These are phyloP conservation scores for Urochloa ruziziensis DNA, from an alignment of 176 grass and related monocot species.

Conservation along the genomic window DNA sequence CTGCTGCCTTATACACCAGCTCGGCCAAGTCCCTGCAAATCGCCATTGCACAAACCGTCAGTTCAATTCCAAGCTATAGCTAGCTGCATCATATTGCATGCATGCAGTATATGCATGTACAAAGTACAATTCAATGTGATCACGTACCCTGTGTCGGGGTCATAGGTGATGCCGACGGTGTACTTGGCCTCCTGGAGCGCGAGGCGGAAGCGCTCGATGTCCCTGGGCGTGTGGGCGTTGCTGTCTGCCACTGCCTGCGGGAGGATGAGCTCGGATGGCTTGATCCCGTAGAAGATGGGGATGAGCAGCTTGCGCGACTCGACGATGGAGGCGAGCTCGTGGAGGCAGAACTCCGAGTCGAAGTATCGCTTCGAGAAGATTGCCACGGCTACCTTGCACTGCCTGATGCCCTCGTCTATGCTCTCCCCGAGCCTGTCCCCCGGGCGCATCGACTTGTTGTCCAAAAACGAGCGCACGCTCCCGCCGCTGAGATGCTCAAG, in stretches of 20 bases:
- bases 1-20: slow-evolving; percentile 18
- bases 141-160: slow-evolving; percentile 64
- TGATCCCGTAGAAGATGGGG: slow-evolving; percentile 81
- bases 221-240: neutral
- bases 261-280: slow-evolving; percentile 62
- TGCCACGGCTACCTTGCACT: slow-evolving; percentile 54
- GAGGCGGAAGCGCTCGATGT: slow-evolving; percentile 47
- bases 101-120: too few species aligned
- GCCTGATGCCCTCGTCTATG: slow-evolving; percentile 39
- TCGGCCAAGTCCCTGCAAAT: slow-evolving; percentile 44
- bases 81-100: neutral
- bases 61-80: neutral
- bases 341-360: slow-evolving; percentile 74
- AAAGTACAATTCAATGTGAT: too few species aligned
- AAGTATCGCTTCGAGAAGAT: slow-evolving; percentile 70
- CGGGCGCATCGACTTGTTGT: slow-evolving; percentile 69
- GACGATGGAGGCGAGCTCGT: slow-evolving; percentile 65
- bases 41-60: slow-evolving; percentile 13
- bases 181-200: slow-evolving; percentile 58
- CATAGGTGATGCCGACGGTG: slow-evolving; percentile 75
- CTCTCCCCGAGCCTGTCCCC: slow-evolving; percentile 57
- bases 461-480: slow-evolving; percentile 42
- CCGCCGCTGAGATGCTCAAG: neutral
- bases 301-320: slow-evolving; percentile 67
- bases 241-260: slow-evolving; percentile 12